Evolutionary conservation across 805 yeast species (phyloP), one percentile per base, ranked within the genome.

Genomic region (Candida endomychidarum): DNA sequence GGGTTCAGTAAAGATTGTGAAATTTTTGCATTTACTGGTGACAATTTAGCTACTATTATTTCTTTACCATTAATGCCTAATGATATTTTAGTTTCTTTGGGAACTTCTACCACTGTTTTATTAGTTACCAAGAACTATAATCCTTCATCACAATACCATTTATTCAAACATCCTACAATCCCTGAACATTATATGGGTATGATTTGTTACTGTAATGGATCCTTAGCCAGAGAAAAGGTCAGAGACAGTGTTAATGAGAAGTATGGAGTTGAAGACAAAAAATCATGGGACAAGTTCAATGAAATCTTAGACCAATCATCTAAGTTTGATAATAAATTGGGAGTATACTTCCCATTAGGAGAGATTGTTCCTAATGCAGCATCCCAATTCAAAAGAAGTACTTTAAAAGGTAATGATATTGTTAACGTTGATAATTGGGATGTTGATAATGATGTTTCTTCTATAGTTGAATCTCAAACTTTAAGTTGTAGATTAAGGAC

Each of bases 121-220:
- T 63, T 89, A 34, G 81, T 89, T 29, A 89, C 96, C 5, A 83
- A 86, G 43, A 74, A 78, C 41, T 89, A 81, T 56, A 72, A 71
- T 14, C 89, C 96, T 2, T 83, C 90, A 1, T 78, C 87, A 5
- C 84, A 82, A 50, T 89, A 88, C 57, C 96, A 89, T 56, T 61
- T 88, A 48, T 89, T 89, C 65, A 78, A 78, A 47, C 96, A 90
- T 57, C 96, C 97, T 7, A 83, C 95, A 0, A 75, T 85, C 46
- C 75, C 77, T 0, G 72, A 72, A 25, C 80, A 83, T 25, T 89
- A 80, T 58, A 90, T 89, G 96, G 96, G 95, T 16, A 89, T 89
- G 97, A 78, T 90, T 40, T 89, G 97, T 58, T 89, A 89, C 60
- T 85, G 95, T 55, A 89, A 89, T 58, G 96, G 97, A 0, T 77